Conservation (phyloP, 78 protist species). For the Dictyostelium citrinum region DNA sequence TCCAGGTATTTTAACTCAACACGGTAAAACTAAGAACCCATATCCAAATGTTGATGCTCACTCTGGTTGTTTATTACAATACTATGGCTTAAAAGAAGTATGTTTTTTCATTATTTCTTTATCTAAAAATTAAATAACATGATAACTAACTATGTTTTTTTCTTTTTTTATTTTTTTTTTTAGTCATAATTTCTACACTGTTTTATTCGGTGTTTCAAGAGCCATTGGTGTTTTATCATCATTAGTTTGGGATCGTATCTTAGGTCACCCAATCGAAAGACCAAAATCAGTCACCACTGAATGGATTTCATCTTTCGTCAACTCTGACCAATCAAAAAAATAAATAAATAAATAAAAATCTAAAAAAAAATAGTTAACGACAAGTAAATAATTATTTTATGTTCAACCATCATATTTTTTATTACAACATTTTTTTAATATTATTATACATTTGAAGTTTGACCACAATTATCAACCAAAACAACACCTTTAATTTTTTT, state of each 20-base stretch:
- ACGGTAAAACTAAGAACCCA: conserved; percentile 98
- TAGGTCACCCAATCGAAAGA: conserved; percentile 96
- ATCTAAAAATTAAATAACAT: conserved; percentile 91
- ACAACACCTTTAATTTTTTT: too few relatives aligned
- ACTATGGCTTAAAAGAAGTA: conserved; percentile 47
- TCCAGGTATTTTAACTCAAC: conserved; percentile 93
- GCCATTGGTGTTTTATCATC: conserved; percentile 96
- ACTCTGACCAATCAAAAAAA: background rate
- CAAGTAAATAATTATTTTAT: too few relatives aligned
- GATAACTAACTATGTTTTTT: conserved; percentile 7
- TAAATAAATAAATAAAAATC: background rate
- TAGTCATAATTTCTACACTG: conserved; percentile 94
- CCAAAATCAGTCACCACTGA: conserved; percentile 97
- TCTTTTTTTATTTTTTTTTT: background rate
- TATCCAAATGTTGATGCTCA: conserved; percentile 98
- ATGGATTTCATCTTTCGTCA: conserved; percentile 29
- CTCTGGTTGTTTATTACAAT: conserved; percentile 94
- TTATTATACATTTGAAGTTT: too few relatives aligned
- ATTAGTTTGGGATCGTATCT: conserved; percentile 94
- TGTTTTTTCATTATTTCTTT: background rate
- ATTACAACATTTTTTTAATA: too few relatives aligned
- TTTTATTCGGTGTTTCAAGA: conserved; percentile 96
- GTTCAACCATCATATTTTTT: too few relatives aligned
- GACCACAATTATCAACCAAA: too few relatives aligned
- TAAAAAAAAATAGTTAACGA: background rate